Conservation (phyloP, 2,329 filamentous ascomycete genomes). For the Phialophora tarda region DNA sequence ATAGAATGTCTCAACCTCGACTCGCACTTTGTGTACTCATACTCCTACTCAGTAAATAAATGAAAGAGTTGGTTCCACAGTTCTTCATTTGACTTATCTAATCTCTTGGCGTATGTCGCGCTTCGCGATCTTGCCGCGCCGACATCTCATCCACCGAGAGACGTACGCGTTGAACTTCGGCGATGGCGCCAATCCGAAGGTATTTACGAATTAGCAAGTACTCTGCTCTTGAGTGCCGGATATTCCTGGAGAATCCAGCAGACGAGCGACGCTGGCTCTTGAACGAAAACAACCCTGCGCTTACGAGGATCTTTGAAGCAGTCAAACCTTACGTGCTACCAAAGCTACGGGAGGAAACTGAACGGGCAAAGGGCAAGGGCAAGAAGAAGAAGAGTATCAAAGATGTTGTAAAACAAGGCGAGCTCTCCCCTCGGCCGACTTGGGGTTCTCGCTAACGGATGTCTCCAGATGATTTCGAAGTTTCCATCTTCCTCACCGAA, state of each 20-base stretch:
- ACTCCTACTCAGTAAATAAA: too few relatives aligned
- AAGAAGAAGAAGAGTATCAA: constrained; percentile 83
- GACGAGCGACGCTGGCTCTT: constrained; percentile 84
- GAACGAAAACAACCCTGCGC: constrained; percentile 73
- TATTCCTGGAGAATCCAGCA: constrained; percentile 90
- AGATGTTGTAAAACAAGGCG: constrained; percentile 83
- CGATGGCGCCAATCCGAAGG: constrained; percentile 40
- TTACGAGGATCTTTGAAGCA: constrained; percentile 81
- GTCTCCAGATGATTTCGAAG: constrained; percentile 84
- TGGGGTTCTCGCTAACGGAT: background rate
- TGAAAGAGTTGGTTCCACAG: background rate
- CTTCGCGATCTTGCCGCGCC: background rate
- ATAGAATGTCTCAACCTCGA: background rate
- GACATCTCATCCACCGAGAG: background rate
- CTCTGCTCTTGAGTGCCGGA: constrained; percentile 93
- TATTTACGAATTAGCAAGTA: constrained; percentile 92
- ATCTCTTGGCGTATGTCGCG: constrained; percentile 29
- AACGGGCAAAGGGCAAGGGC: constrained; percentile 62
- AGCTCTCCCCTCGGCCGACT: constrained; percentile 18
- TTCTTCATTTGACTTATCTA: constrained; percentile 9
- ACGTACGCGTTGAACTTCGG: background rate
- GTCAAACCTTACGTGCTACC: constrained; percentile 86
- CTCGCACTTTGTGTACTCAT: background rate
- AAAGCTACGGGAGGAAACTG: constrained; percentile 85
- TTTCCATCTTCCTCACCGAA: constrained; percentile 90